Percentiles rank a stretch among this genome's conserved stretches.
phyloP scores from a whole-genome alignment of 139 green algal species.

The Picochlorum sp. region DNA sequence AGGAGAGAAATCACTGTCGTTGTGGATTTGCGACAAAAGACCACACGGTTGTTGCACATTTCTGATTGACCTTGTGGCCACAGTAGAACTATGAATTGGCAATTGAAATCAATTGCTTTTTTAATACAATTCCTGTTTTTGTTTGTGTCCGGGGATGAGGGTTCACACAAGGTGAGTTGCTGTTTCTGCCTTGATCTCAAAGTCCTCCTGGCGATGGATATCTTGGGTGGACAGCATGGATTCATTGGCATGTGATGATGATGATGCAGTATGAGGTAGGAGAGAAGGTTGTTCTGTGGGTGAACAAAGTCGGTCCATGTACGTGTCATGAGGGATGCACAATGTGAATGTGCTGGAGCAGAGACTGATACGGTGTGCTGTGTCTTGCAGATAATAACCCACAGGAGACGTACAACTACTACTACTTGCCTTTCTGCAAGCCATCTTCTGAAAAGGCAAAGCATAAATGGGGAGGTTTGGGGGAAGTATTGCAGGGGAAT shows the following conservation, averaged over 20 bases:
- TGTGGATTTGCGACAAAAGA: no score
- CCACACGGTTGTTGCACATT: no score
- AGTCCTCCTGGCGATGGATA: neutral
- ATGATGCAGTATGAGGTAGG: constrained; percentile 61
- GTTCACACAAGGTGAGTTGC: neutral
- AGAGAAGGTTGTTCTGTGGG: constrained; percentile 68
- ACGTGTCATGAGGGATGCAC: neutral
- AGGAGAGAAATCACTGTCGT: no score
- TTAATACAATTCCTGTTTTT: neutral
- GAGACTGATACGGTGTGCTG: neutral
- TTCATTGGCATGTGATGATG: neutral
- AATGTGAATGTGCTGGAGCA: constrained; percentile 13
- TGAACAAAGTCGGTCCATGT: constrained; percentile 84
- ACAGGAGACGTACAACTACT: constrained; percentile 98
- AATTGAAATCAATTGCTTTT: neutral
- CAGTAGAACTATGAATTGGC: no score
- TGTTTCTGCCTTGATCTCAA: neutral
- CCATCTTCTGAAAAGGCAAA: constrained; percentile 38
- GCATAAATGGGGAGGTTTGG: constrained; percentile 89
- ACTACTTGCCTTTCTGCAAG: constrained; percentile 88
- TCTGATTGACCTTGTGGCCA: no score
- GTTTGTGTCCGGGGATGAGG: neutral
- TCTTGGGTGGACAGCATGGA: neutral
- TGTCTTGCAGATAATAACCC: constrained; percentile 82
- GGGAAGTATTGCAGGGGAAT: constrained; percentile 93